These are phyloP conservation scores for Boletus rex-veris DNA, from an alignment of 768 basidiomycete species.

Conservation along the genomic window DNA sequence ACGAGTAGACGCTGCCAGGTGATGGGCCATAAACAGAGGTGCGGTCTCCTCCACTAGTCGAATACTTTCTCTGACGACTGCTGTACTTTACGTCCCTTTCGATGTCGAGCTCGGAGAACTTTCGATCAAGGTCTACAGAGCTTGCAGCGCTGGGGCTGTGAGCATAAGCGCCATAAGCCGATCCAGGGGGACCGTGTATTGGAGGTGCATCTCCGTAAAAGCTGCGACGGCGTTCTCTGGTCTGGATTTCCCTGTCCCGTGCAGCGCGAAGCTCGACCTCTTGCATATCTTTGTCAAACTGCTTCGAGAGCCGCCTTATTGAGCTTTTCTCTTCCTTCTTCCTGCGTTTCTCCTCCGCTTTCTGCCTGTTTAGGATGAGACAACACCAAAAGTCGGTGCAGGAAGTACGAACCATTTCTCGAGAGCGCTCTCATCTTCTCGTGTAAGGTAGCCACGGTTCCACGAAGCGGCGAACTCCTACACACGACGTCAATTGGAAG, in stretches of 20 bases:
- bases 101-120: constrained; percentile 33
- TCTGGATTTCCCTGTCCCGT: constrained; percentile 53
- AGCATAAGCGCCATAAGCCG: constrained; percentile 24
- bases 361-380: constrained; percentile 40
- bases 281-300: constrained; percentile 41
- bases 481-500: constrained; percentile 1
- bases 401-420: constrained; percentile 42
- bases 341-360: constrained; percentile 47
- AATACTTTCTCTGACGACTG: constrained; percentile 45
- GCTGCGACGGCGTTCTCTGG: constrained; percentile 52
- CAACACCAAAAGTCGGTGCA: not conserved
- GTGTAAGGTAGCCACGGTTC: constrained; percentile 41
- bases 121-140: constrained; percentile 37
- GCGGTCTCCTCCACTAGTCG: constrained; percentile 38
- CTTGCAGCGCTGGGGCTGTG: constrained; percentile 23
- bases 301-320: constrained; percentile 36
- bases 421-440: constrained; percentile 39
- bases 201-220: constrained; percentile 39
- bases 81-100: constrained; percentile 28
- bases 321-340: constrained; percentile 48
- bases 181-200: constrained; percentile 26
- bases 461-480: constrained; percentile 62
- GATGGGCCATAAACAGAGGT: constrained; percentile 18
- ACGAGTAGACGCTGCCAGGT: constrained; percentile 16
- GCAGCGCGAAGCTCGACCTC: constrained; percentile 55